Percentiles rank a stretch among this genome's conserved stretches.
phyloP scores from a whole-genome alignment of 2,329 filamentous ascomycete genomes.

The Arachnomyces sp. region DNA sequence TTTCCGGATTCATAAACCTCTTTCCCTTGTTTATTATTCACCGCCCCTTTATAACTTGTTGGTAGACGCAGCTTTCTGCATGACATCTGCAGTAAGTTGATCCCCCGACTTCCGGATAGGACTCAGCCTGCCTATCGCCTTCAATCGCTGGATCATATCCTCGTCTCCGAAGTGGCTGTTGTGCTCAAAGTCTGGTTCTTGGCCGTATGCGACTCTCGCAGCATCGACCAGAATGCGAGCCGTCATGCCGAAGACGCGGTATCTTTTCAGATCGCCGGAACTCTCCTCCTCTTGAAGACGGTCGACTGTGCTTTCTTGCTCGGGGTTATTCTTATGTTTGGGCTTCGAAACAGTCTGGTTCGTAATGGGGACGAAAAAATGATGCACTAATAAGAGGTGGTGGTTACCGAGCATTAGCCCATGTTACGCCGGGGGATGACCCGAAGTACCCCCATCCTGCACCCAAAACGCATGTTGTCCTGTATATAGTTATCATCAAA shows the following conservation, averaged over 20 bases:
- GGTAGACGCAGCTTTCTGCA: constrained; percentile 44
- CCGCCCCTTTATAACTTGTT: constrained; percentile 13
- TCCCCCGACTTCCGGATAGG: constrained; percentile 44
- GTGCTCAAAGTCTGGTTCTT: constrained; percentile 77
- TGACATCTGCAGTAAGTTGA: constrained; percentile 43
- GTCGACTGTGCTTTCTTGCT: constrained; percentile 30
- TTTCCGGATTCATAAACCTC: no score
- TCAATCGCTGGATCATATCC: constrained; percentile 51
- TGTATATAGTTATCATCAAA: background rate
- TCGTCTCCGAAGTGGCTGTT: constrained; percentile 59
- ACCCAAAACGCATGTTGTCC: no score
- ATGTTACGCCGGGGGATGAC: background rate
- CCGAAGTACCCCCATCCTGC: no score
- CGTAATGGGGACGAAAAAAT: constrained; percentile 78
- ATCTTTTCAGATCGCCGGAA: constrained; percentile 46
- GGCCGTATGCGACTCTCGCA: constrained; percentile 71
- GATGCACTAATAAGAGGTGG: constrained; percentile 55
- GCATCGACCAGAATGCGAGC: constrained; percentile 83
- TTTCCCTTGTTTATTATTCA: background rate
- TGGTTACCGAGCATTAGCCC: background rate
- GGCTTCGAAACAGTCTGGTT: constrained; percentile 62
- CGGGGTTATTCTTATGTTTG: constrained; percentile 27
- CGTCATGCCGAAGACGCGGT: constrained; percentile 93
- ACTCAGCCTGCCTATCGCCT: constrained; percentile 49
- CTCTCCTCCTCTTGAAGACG: constrained; percentile 41